Evolutionary conservation across 352 stramenopile species (phyloP), one percentile per base, ranked within the genome.

Genomic region (Phytophthora rubi): DNA sequence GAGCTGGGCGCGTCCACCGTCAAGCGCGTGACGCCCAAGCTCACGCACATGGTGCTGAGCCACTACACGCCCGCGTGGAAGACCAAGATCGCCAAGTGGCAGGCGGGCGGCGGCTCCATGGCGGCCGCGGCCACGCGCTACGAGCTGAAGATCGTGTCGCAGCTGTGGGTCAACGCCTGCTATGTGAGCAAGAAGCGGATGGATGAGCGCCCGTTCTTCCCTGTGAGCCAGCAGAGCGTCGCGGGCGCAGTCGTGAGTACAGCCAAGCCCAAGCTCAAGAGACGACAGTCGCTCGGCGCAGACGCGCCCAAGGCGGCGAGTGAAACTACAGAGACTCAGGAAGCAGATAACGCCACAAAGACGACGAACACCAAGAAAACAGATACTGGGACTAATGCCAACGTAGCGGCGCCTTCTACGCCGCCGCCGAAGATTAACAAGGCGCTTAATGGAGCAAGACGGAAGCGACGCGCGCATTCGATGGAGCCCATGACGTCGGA

Each of bases 91-190:
- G 70, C 68, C 44, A 88, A 92, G 62, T 91, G 84, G 83, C 76
- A 90, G 61, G 65, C 64, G 21, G 63, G 77, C 44, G 73, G 78
- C 1, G 75, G 59, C 52, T 75, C 63, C 54, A 79, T 68, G 68
- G 76, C 49, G 53, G 79, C 44, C 21, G 70, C 49, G 2, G 71
- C 44, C 39, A 74, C 56, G 10, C 55, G 79, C 0, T 75, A 62
- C 30, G 73, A 88, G 18, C 44, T 95, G 6, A 79, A 92, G 35
- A 89, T 95, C 42, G 88, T 94, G n/a, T 90, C 85, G 15, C 86
- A 91, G 64, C 73, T 94, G 16, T 95, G 88, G 88, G 88, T 95
- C 8, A 92, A 95, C 51, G 85, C 83, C 7, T 95, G 88, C 63
- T 88, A 88, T 42, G 80, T 89, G 59, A 91, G 83, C 60, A 89